phyloP scores from a whole-genome alignment of 129 eudicot genomes.

The Scalesia atractyloides region DNA sequence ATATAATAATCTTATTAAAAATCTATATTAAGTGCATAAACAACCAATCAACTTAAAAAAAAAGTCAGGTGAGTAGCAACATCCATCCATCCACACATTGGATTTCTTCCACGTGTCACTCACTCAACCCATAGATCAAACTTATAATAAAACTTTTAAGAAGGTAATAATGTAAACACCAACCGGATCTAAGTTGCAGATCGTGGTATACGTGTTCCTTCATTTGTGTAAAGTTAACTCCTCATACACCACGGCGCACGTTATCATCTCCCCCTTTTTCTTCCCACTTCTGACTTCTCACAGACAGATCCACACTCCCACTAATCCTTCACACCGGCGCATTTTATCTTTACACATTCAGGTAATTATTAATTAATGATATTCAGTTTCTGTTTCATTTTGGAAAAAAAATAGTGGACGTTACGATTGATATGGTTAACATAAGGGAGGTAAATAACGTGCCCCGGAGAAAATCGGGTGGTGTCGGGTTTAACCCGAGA shows the following conservation, averaged over 20 bases:
- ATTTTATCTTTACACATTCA: slow-evolving; percentile 9
- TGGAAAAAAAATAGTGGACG: background rate
- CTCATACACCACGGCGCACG: slow-evolving; percentile 42
- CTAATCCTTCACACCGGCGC: slow-evolving; percentile 27
- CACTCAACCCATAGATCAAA: background rate
- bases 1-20: too few relatives aligned
- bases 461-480: too few relatives aligned
- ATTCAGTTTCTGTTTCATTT: too few relatives aligned
- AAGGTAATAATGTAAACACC: background rate
- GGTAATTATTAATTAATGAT: too few relatives aligned
- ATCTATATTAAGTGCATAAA: too few relatives aligned
- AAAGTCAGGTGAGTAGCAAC: background rate
- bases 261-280: slow-evolving; percentile 22
- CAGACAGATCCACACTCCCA: slow-evolving; percentile 31
- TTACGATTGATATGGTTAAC: too few relatives aligned
- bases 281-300: background rate
- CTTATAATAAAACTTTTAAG: too few relatives aligned
- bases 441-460: too few relatives aligned
- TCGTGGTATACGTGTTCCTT: slow-evolving; percentile 28
- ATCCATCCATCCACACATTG: background rate
- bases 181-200: slow-evolving; percentile 32
- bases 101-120: background rate
- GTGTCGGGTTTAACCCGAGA: too few relatives aligned
- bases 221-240: background rate
- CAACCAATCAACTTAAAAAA: background rate